Base-by-base conservation (phyloP, 2,329 filamentous ascomycete genomes). In the Coleophoma cylindrospora region DNA sequence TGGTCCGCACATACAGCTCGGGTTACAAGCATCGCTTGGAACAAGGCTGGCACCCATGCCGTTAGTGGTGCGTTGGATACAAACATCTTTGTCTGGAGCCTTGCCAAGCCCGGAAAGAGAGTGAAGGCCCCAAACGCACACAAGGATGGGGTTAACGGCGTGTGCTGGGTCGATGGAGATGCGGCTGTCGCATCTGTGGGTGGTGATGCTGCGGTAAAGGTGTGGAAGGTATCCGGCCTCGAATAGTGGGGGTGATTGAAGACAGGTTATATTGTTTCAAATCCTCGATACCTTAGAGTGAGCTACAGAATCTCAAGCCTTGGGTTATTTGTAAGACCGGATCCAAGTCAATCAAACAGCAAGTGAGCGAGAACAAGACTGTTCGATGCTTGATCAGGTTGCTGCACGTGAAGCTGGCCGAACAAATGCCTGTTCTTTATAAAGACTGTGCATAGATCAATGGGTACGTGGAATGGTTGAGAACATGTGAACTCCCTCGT, bases 91-190 rank as follows among this genome's bases (percentile, higher is more conserved):
- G 84, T 96, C 32, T 99, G 94, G 90, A 96, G 89, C 66, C 69
- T 96, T 38, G 72, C 75, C 40, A 88, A 89, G 65, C 92, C 92
- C 1, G 91, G 89, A 2, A 88, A 88, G 68, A 80, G 92, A 58
- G 80, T 95, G 58, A 92, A 94, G 73, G 86, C 84, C 13, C 71
- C 83, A 19, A 95, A 96, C 64, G 91, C 92, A 45, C 94, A 99
- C 72, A 96, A 96, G 72, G 94, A 97, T 64, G 94, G 94, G 10
- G 91, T 97, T 15, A 90, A 87, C 58, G 92, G 89, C 14, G 86
- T 97, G 14, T 79, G 79, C 12, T 99, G 92, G 91, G 76, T 89
- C 13, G 78, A 77, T 27, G 81, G 79, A 9, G 75, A 75, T 51
- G 69, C 69, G 15, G 89, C 80, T 70, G 76, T 97, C 45, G 83